Evolutionary conservation across 768 basidiomycete species (phyloP), one percentile per base, ranked within the genome.

Genomic region (Leccinum subgranulosum): DNA sequence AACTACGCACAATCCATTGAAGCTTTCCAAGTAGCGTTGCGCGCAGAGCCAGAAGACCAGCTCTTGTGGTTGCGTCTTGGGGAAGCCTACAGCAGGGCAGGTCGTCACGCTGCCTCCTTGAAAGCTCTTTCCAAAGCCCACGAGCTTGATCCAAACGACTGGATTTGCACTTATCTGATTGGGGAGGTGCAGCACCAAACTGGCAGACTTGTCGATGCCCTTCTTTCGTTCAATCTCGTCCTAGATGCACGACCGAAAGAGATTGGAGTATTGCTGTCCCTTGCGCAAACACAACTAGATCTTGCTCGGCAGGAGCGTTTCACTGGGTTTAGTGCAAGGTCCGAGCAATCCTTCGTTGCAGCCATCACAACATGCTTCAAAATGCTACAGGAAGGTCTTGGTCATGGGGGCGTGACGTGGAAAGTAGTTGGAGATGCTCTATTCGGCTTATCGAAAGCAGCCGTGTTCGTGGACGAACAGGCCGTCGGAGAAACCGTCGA

Each of bases 61-160:
- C 69, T 85, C 15, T 82, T 87, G n/a, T 98, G 96, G 97, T 78
- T 94, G 14, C 84, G 91, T 36, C 80, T 99, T 3, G 95, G 95
- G 2, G 93, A 97, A 72, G 90, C 93, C 0, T 98, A 99, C 64
- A 84, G 83, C 63, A 87, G 83, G 66, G 88, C 92, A 11, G 96
- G 97, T 50, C 84, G 93, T 33, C 89, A 94, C 63, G 85, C 84
- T 17, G 95, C 97, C 15, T 91, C 94, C 0, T 72, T 97, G 58
- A 98, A 96, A 71, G 89, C 95, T 0, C 83, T 98, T 19, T 74
- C 77, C 9, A 86, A 81, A 49, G 92, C 93, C 0, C 80, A 83
- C 14, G 85, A 88, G 58, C 79, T 97, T 56, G 76, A 84, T 21
- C 85, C 90, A 0, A 73, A 81, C 11, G 87, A 93, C 60, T 98